A percentile compares a stretch with the other conserved stretches of the same genome.
Conservation (phyloP, 257 asterid genomes). For the Scutellaria minor region DNA sequence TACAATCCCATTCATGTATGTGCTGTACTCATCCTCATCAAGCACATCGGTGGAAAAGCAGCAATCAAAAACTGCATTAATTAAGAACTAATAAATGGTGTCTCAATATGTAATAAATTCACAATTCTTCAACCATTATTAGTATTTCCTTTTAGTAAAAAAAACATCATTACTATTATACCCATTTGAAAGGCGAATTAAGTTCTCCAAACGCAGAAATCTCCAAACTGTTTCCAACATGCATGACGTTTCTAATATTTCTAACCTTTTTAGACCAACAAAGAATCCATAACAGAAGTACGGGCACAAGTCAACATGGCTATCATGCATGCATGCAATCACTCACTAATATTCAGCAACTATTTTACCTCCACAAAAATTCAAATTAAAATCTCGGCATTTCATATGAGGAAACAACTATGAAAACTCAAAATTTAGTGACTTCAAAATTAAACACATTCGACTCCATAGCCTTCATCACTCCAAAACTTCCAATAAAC, state of each 20-base stretch:
- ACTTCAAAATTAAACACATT: constrained; percentile 22
- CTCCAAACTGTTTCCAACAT: constrained; percentile 21
- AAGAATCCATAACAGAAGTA: background rate
- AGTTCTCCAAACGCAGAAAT: constrained; percentile 17
- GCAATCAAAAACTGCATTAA: constrained; percentile 86
- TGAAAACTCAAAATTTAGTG: constrained; percentile 2
- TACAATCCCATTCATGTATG: constrained; percentile 89
- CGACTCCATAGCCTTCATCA: constrained; percentile 23
- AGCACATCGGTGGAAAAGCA: constrained; percentile 94
- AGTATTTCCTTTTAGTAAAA: background rate
- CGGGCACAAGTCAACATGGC: background rate
- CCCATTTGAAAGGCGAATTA: constrained; percentile 16
- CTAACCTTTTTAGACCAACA: constrained; percentile 12
- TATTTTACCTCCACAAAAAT: constrained; percentile 19
- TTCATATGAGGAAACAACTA: constrained; percentile 11
- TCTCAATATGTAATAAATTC: constrained; percentile 24
- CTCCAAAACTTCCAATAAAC: constrained; percentile 24
- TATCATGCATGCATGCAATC: constrained; percentile 2
- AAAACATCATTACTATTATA: background rate
- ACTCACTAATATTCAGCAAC: constrained; percentile 20
- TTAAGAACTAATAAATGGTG: constrained; percentile 32
- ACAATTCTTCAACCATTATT: constrained; percentile 10
- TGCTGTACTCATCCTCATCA: constrained; percentile 84
- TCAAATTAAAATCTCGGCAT: background rate
- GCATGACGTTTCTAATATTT: constrained; percentile 1